Percentiles rank a stretch among this genome's conserved stretches.
Conservation (phyloP, 768 basidiomycete genomes). For the Rhodotorula graminis region DNA sequence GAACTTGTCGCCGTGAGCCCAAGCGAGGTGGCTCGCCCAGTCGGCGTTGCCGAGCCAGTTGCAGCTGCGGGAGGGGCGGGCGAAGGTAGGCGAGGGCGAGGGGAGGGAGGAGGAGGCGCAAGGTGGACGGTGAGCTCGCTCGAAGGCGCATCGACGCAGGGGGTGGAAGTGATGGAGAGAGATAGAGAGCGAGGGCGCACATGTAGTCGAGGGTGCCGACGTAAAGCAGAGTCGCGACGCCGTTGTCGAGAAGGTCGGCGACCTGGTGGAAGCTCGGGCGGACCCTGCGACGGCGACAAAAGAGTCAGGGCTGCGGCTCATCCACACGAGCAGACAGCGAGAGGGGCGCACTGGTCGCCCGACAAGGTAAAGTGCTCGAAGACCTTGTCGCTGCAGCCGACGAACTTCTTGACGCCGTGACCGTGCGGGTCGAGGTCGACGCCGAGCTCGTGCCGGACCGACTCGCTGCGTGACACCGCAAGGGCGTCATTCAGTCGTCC, state of each 20-base stretch:
- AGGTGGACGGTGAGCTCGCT: too few species aligned
- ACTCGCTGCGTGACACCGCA: background rate
- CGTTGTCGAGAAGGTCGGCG: constrained; percentile 35
- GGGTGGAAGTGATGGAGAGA: too few species aligned
- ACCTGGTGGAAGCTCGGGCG: constrained; percentile 34
- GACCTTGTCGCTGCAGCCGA: constrained; percentile 37
- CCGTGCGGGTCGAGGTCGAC: constrained; percentile 37
- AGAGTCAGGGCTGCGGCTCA: accelerated
- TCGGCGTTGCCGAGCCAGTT: constrained; percentile 30
- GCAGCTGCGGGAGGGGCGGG: constrained; percentile 8
- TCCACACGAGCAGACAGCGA: too few species aligned
- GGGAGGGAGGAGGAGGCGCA: background rate
- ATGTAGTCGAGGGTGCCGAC: constrained; percentile 38
- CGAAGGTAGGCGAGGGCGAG: background rate
- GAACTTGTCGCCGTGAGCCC: constrained; percentile 28
- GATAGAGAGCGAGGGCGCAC: background rate
- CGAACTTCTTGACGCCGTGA: constrained; percentile 33
- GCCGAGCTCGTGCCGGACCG: constrained; percentile 34
- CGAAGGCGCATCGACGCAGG: too few species aligned
- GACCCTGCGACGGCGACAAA: background rate
- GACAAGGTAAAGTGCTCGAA: constrained; percentile 34
- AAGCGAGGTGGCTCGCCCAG: constrained; percentile 28
- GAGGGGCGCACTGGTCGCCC: constrained; percentile 34
- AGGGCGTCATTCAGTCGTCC: too few species aligned
- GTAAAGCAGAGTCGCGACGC: constrained; percentile 35